Base-by-base conservation (phyloP, 306 rosid genomes). In the Prunus campanulata region DNA sequence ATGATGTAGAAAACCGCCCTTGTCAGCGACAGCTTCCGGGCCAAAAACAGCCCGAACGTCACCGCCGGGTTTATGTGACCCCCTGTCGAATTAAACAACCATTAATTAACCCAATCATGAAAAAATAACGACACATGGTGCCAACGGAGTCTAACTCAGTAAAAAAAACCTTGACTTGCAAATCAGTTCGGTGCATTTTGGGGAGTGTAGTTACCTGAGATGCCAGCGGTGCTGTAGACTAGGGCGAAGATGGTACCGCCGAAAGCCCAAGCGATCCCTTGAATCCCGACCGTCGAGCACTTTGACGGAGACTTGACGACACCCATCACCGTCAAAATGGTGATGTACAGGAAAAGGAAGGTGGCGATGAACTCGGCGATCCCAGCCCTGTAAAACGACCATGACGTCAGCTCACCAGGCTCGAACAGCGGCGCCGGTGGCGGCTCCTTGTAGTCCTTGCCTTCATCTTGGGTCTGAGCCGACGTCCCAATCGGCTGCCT, bases 191-290 rank as follows among this genome's bases (percentile, higher is more conserved):
- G 35, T 10, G 61, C 8, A 11, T 35, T 66, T 76, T 24, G 27
- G 29, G 24, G 62, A 27, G 52, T 14, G 9, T 55, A 8, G 3
- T 42, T 27, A 90, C 98, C 98, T 68, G 98, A 93, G 82, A 93
- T 93, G 5, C 98, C 98, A 18, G 98, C 98, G 3, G 97, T 93
- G 60, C 97, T 90, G 90, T 93, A 93, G 8, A 93, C 98, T 13
- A 93, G 92, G 39, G 97, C 92, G 65, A 93, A 93, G 84, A 93
- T 93, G 96, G 90, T 91, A 49, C 98, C 98, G 16, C 98, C 98
- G 39, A 93, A 93, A 27, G 98, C 89, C 98, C 97, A 93, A 65
- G 91, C 91, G 73, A 87, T 87, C 4, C 91, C 91, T 54, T 87
- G 91, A 54, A 87, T 82, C 20, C 91, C 98, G 27, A 93, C 98